phyloP scores from a whole-genome alignment of 2,329 filamentous ascomycete genomes.

The Ophiosphaerella herpotricha region DNA sequence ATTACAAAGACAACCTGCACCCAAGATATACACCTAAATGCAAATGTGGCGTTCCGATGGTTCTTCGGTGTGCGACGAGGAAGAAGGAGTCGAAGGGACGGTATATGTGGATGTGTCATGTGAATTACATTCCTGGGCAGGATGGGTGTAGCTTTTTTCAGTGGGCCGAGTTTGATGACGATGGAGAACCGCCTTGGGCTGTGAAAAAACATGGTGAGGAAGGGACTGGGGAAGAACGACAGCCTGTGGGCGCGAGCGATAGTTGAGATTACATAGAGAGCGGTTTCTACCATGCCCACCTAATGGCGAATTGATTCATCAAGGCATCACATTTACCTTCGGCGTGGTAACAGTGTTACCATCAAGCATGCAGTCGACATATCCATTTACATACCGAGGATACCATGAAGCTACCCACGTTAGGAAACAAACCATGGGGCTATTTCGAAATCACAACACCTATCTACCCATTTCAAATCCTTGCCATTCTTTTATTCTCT shows the following conservation, averaged over 20 bases:
- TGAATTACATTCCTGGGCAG: conserved; percentile 70
- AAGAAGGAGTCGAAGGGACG: conserved; percentile 75
- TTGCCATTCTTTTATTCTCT: conserved; percentile 24
- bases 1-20: conserved; percentile 78
- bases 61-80: conserved; percentile 77
- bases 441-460: too few species aligned
- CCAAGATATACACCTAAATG: conserved; percentile 80
- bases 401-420: too few species aligned
- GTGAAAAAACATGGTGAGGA: neutral
- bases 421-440: too few species aligned
- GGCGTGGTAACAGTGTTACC: too few species aligned
- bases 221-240: neutral
- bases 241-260: too few species aligned
- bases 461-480: conserved; percentile 26
- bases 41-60: conserved; percentile 69
- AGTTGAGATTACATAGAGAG: too few species aligned
- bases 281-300: too few species aligned
- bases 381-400: too few species aligned
- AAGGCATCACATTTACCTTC: too few species aligned
- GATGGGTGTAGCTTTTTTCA: conserved; percentile 47
- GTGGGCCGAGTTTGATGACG: conserved; percentile 57
- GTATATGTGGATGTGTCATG: conserved; percentile 96
- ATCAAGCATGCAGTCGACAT: too few species aligned
- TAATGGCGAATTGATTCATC: too few species aligned
- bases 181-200: conserved; percentile 76